A percentile compares a stretch with the other conserved stretches of the same genome.
Conservation (phyloP, 2,329 filamentous ascomycete species). For the Akanthomyces uredinophilus region DNA sequence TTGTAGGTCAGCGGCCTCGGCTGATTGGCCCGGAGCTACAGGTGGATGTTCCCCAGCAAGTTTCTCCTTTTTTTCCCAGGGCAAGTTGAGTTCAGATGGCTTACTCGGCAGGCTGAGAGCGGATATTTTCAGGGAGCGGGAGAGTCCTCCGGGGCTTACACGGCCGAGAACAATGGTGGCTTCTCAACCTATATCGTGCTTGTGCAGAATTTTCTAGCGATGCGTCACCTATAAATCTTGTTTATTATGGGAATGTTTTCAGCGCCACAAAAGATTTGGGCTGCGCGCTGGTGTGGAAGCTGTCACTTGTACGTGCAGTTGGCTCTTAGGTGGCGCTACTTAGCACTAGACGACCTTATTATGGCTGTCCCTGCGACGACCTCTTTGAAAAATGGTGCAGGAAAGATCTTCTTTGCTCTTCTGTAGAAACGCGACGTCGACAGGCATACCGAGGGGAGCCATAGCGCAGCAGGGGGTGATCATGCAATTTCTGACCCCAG, state of each 20-base stretch:
- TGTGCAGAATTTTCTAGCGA: background rate
- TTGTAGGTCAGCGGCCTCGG: background rate
- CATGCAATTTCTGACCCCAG: background rate
- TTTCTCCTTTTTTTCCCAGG: background rate
- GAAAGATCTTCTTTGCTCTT: background rate
- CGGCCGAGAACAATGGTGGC: background rate
- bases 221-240: conserved; percentile 2
- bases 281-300: background rate
- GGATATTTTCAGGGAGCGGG: background rate
- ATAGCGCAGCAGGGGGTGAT: background rate
- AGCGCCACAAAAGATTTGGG: background rate
- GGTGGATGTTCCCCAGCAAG: conserved; percentile 4
- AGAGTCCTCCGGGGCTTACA: background rate
- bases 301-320: background rate
- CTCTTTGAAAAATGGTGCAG: background rate
- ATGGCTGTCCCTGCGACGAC: background rate
- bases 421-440: background rate
- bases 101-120: background rate
- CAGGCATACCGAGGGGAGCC: background rate
- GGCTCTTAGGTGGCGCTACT: conserved; percentile 3
- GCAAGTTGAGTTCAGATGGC: background rate
- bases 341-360: background rate
- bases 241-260: background rate
- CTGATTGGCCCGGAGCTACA: conserved; percentile 3
- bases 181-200: background rate